Percentiles rank a stretch among this genome's conserved stretches.
phyloP scores from a whole-genome alignment of 345 rosid species.

The Geranium brycei region DNA sequence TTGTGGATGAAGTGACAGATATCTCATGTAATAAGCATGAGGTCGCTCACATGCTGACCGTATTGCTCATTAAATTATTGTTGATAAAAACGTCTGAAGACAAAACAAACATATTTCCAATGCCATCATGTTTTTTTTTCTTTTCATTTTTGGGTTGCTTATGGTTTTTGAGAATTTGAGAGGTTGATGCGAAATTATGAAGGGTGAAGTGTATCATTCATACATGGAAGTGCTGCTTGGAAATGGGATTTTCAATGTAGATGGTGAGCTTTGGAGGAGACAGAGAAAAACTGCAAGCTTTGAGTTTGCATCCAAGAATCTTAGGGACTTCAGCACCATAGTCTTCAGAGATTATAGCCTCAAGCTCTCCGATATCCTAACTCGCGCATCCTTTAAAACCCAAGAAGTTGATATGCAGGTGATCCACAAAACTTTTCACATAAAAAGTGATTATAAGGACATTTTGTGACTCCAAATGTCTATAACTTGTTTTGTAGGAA shows the following conservation, averaged over 20 bases:
- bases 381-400: slow-evolving; percentile 34
- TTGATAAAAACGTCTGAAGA: neutral
- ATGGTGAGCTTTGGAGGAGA: slow-evolving; percentile 84
- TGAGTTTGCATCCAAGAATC: slow-evolving; percentile 90
- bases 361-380: slow-evolving; percentile 57
- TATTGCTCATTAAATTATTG: neutral
- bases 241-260: slow-evolving; percentile 79
- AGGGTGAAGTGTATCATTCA: slow-evolving; percentile 87
- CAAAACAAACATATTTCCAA: neutral
- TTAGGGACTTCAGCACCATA: slow-evolving; percentile 72
- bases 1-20: no score
- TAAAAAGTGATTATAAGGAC: no score
- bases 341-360: slow-evolving; percentile 79
- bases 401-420: slow-evolving; percentile 85
- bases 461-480: neutral
- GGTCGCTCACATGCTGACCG: neutral
- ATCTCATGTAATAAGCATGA: no score
- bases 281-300: slow-evolving; percentile 94
- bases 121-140: neutral
- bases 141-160: no score
- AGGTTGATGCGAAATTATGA: slow-evolving; percentile 8
- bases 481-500: slow-evolving; percentile 29
- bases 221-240: slow-evolving; percentile 92
- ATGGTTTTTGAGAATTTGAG: neutral
- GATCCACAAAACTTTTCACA: neutral